Base-by-base conservation (phyloP, 1,284 basidiomycete genomes). In the Xerocomus nothofagi region DNA sequence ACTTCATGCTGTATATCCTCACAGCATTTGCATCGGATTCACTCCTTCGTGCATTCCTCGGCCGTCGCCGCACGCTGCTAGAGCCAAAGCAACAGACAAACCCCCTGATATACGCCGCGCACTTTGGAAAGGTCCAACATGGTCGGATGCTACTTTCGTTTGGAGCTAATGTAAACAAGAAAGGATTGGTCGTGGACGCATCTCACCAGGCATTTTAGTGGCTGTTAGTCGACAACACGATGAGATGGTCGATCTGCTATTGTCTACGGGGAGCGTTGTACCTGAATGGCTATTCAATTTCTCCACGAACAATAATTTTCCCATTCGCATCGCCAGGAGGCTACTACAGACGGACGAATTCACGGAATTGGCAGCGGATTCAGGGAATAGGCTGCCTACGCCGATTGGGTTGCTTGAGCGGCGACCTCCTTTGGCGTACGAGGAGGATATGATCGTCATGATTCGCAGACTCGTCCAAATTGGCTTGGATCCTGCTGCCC, bases 281-380 rank as follows among this genome's bases (percentile, higher is more conserved):
- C 49, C 49, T 6, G 23, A 17, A 10, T 24, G 18, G 8, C 20
- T 52, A 23, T 51, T 52, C 20, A 4, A 29, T 10, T 23, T 17
- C 3, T 23, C 20, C 14, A 29, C 17, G 7, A 18, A 45, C 15
- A 2, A 7, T 6, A 26, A 51, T 6, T 50, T 38, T 15, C 49
- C 50, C 8, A 15, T 47, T 9, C 50, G 37, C 6, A 30, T 55
- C 17, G 14, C 21, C 15, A n/a, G 39, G 39, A 50, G 20, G 18
- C 30, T 55, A 24, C 17, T 42, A 2, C 24, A 55, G 29, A 53
- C 53, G 1, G 39, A 55, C 9, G 29, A 54, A 24, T 54, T 56
- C 3, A 1, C 18, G 24, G 54, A 56, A 7, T 54, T 54, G 53
- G 49, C 54, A n/a, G 9, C 18, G 10, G 50, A 49, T 6, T 11